A percentile compares a stretch with the other conserved stretches of the same genome.
These are phyloP conservation scores for Athelia psychrophila DNA, from an alignment of 1,284 basidiomycete species.

Conservation along the genomic window DNA sequence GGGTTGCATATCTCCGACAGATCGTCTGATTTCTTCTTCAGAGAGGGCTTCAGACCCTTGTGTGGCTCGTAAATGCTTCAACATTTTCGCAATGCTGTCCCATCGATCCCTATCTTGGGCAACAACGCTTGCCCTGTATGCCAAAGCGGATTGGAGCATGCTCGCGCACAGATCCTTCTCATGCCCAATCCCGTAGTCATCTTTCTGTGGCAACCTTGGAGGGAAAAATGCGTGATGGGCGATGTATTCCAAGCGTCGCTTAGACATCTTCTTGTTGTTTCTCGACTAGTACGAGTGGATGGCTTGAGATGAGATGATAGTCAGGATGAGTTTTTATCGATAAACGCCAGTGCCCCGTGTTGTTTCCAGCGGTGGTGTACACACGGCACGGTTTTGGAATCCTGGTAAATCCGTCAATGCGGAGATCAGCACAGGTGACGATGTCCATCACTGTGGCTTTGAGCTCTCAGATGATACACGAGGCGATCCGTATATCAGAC, in stretches of 20 bases:
- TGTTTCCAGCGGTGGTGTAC: too few relatives aligned
- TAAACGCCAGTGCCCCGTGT: too few relatives aligned
- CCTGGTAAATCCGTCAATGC: too few relatives aligned
- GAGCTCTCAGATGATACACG: too few relatives aligned
- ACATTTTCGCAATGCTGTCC: neutral
- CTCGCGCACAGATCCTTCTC: neutral
- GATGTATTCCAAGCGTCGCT: neutral
- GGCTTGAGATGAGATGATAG: too few relatives aligned
- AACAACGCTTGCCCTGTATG: neutral
- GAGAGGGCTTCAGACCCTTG: neutral
- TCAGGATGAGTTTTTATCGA: too few relatives aligned
- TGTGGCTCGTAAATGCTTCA: neutral
- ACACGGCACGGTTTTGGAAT: too few relatives aligned
- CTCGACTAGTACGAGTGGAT: too few relatives aligned
- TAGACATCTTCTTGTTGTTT: too few relatives aligned
- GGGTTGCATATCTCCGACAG: neutral
- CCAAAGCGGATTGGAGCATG: neutral
- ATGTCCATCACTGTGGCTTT: too few relatives aligned
- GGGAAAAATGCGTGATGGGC: slow-evolving; percentile 2
- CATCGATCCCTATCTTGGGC: neutral
- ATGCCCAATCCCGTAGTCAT: neutral
- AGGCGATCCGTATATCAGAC: too few relatives aligned
- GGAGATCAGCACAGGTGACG: too few relatives aligned
- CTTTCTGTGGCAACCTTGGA: slow-evolving; percentile 2
- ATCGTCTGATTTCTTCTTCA: neutral